Evolutionary conservation across 2,329 filamentous ascomycete genomes (phyloP).

Genomic region (Penicillium olsonii): DNA sequence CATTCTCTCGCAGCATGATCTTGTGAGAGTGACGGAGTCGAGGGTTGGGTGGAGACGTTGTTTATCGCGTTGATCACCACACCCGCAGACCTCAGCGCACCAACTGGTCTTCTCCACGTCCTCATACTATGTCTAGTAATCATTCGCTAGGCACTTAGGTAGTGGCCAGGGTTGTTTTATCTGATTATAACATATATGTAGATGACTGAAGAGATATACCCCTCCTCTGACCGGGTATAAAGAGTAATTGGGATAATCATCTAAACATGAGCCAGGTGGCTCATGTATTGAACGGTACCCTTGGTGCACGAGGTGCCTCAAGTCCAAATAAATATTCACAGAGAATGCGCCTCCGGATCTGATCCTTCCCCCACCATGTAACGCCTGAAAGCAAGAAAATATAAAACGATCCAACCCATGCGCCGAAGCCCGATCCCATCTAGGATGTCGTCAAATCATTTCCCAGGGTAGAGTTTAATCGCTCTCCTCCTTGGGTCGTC

Average conservation of each 20-base stretch:
- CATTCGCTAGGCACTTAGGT: too few species aligned
- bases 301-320: background rate
- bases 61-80: conserved; percentile 20
- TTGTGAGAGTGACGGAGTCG: conserved; percentile 18
- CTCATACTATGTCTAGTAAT: too few species aligned
- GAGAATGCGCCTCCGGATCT: conserved; percentile 27
- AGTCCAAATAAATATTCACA: conserved; percentile 27
- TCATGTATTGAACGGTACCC: background rate
- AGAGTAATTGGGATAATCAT: background rate
- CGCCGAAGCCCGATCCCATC: conserved; percentile 23
- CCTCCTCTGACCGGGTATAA: too few species aligned
- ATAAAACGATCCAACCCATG: conserved; percentile 12
- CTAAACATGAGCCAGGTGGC: background rate
- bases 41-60: conserved; percentile 22
- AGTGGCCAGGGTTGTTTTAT: too few species aligned
- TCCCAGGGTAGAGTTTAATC: conserved; percentile 25
- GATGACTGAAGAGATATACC: background rate
- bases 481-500: conserved; percentile 44
- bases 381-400: background rate
- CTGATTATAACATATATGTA: background rate
- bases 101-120: background rate
- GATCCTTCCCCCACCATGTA: conserved; percentile 9
- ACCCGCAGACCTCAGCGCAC: background rate
- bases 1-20: conserved; percentile 41
- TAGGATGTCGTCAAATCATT: conserved; percentile 25